Conservation (phyloP, 2,329 filamentous ascomycete species). For the Shiraia bambusicola region DNA sequence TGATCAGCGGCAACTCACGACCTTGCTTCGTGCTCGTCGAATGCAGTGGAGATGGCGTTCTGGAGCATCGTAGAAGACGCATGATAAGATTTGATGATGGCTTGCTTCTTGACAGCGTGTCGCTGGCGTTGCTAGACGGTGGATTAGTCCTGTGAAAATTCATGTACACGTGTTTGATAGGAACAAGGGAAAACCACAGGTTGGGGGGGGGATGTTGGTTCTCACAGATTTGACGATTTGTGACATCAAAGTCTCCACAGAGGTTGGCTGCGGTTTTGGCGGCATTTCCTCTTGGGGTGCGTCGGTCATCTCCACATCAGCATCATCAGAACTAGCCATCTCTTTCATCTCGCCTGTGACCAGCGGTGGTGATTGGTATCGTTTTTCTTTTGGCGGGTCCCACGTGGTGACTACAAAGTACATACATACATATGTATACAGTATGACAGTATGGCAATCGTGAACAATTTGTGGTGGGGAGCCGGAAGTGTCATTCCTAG, state of each 20-base stretch:
- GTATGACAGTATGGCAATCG: no score
- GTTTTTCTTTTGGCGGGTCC: conserved; percentile 12
- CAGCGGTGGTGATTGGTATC: conserved; percentile 8
- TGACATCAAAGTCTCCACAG: not conserved
- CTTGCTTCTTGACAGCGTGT: conserved; percentile 18
- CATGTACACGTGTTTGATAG: not conserved
- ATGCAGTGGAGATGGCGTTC: conserved; percentile 22
- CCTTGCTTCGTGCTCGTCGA: conserved; percentile 28
- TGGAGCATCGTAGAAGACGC: conserved; percentile 9
- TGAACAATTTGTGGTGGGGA: not conserved
- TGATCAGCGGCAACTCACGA: conserved; percentile 24
- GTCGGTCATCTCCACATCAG: conserved; percentile 9
- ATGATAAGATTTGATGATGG: conserved; percentile 24
- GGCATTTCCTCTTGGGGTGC: conserved; percentile 5
- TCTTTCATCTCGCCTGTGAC: no score
- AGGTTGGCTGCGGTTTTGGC: conserved; percentile 3
- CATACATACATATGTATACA: no score
- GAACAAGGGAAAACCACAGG: no score
- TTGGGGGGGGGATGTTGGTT: no score
- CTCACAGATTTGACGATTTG: no score
- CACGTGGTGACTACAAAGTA: no score
- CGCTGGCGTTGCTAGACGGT: conserved; percentile 31
- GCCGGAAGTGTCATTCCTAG: conserved; percentile 3
- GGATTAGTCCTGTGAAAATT: conserved; percentile 3
- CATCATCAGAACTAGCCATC: not conserved